Evolutionary conservation across 75 land plant genomes (phyloP).

Genomic region (Azolla pinnata): DNA sequence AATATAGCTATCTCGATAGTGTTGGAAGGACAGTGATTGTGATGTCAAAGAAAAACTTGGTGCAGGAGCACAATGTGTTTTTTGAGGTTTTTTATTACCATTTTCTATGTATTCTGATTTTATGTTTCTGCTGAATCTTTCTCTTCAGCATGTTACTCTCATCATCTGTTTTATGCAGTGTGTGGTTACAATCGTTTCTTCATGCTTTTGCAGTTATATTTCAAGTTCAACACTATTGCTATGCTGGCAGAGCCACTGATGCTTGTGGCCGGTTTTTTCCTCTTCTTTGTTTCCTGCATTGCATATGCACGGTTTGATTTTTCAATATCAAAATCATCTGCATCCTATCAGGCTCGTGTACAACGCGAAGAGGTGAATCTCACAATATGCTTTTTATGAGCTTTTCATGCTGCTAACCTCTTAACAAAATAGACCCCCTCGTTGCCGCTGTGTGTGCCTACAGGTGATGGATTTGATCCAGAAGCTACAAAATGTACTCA

Average conservation of each 20-base stretch:
- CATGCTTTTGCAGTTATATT: conserved; percentile 55
- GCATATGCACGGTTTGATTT: conserved; percentile 66
- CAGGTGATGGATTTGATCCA: conserved; percentile 69
- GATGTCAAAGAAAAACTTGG: conserved; percentile 65
- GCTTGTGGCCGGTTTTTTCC: conserved; percentile 68
- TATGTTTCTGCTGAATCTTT: conserved; percentile 1
- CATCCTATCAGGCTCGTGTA: conserved; percentile 65
- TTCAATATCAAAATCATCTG: conserved; percentile 77
- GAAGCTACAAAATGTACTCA: conserved; percentile 49
- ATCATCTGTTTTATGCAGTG: not conserved
- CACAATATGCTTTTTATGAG: too few relatives aligned
- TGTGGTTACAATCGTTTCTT: not conserved
- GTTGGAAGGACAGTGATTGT: conserved; percentile 79
- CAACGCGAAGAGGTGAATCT: conserved; percentile 80
- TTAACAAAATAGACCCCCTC: too few relatives aligned
- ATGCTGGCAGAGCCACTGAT: conserved; percentile 86
- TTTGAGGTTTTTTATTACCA: conserved; percentile 56
- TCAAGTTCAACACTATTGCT: conserved; percentile 66
- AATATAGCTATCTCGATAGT: conserved; percentile 80
- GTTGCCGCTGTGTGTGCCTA: too few relatives aligned
- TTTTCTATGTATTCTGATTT: too few relatives aligned
- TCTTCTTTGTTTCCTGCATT: conserved; percentile 66
- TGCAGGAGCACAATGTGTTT: conserved; percentile 63
- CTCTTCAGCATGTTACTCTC: not conserved
- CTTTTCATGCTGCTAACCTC: too few relatives aligned